Percentiles rank a stretch among this genome's conserved stretches.
These are phyloP conservation scores for Diaporthe amygdali DNA, from an alignment of 2,329 filamentous ascomycete species.

Conservation along the genomic window DNA sequence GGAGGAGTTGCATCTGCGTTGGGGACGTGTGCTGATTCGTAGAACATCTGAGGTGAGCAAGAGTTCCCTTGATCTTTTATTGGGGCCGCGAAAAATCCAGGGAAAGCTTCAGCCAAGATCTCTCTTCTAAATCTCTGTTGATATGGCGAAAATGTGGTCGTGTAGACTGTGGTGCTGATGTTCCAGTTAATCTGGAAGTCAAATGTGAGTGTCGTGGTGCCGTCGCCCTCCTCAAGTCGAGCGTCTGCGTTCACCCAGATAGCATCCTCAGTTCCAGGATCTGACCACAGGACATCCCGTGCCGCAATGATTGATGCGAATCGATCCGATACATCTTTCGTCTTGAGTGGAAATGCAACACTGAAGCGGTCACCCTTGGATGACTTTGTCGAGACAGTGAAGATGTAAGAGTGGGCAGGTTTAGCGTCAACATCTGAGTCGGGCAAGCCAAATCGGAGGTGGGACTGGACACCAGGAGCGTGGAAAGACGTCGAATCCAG, in stretches of 20 bases:
- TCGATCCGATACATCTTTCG: conserved; percentile 7
- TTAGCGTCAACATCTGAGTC: conserved; percentile 12
- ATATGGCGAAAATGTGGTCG: not conserved
- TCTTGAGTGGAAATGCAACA: conserved; percentile 14
- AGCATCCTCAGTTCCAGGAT: conserved; percentile 19
- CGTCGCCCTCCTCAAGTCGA: not conserved
- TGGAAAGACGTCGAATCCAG: not conserved
- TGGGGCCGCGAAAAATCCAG: conserved; percentile 11
- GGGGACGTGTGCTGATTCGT: conserved; percentile 71
- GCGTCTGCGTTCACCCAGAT: conserved; percentile 25
- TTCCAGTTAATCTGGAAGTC: conserved; percentile 37
- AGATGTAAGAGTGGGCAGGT: not conserved
- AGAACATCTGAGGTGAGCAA: conserved; percentile 65
- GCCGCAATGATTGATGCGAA: not conserved
- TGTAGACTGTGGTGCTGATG: conserved; percentile 21
- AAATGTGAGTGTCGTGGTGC: conserved; percentile 14
- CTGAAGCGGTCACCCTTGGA: not conserved
- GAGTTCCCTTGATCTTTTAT: conserved; percentile 5
- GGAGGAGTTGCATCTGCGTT: conserved; percentile 44
- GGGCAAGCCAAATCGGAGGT: conserved; percentile 8
- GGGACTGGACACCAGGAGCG: not conserved
- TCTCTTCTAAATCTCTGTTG: conserved; percentile 23
- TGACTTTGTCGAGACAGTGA: conserved; percentile 18
- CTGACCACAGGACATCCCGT: conserved; percentile 12
- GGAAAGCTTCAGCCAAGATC: conserved; percentile 28